phyloP scores from a whole-genome alignment of 2,329 filamentous ascomycete genomes.

The Cordyceps farinosa region DNA sequence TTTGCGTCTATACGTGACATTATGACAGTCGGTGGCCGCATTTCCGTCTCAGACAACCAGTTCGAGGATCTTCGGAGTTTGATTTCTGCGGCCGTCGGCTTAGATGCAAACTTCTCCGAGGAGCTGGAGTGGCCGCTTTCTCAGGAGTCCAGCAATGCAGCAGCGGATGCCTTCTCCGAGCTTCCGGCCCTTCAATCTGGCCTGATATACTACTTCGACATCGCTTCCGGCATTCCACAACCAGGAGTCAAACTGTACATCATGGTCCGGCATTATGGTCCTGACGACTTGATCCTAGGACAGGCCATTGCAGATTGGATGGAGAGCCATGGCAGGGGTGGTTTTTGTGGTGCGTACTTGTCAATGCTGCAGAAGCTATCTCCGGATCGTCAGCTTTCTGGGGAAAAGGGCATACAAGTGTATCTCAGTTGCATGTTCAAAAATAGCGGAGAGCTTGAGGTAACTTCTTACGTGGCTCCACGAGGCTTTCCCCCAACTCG shows the following conservation, averaged over 20 bases:
- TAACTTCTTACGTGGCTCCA: not conserved
- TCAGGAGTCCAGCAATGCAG: not conserved
- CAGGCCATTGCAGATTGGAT: not conserved
- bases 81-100: not conserved
- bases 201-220: not conserved
- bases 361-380: not conserved
- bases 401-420: not conserved
- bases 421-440: not conserved
- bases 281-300: not conserved
- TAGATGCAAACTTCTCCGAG: not conserved
- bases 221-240: not conserved
- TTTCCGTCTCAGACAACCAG: not conserved
- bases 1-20: conserved; percentile 10
- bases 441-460: not conserved
- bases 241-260: not conserved
- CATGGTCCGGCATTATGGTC: not conserved
- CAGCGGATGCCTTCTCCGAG: not conserved
- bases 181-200: not conserved
- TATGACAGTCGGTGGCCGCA: conserved; percentile 12
- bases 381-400: not conserved
- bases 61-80: conserved; percentile 28
- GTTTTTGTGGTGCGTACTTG: not conserved
- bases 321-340: not conserved
- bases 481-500: not conserved
- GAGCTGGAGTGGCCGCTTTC: not conserved